A percentile compares a stretch with the other conserved stretches of the same genome.
These are phyloP conservation scores for Chaetomiaceae sp. DNA, from an alignment of 2,329 filamentous ascomycete species.

Conservation along the genomic window DNA sequence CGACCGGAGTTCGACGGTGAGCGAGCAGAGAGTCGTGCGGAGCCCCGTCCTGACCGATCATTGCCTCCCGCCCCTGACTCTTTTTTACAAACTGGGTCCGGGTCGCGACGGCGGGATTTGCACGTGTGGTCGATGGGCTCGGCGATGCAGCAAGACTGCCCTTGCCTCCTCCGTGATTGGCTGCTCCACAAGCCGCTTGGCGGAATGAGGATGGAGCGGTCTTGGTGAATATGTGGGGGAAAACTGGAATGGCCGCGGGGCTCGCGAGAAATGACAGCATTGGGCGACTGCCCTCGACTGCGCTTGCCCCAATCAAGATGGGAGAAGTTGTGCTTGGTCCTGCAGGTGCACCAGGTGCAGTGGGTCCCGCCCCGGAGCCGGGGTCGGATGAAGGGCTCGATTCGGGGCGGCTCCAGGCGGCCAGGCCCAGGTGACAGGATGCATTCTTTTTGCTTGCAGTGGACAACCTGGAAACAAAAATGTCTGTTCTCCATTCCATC, in stretches of 20 bases:
- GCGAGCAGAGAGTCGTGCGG: background rate
- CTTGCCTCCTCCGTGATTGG: constrained; percentile 12
- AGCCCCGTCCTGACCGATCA: constrained; percentile 6
- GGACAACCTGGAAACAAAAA: no score
- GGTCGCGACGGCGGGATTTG: constrained; percentile 4
- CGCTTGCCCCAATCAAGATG: background rate
- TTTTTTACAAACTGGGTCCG: background rate
- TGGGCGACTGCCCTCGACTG: background rate
- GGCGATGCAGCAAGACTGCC: constrained; percentile 2
- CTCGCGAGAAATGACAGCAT: constrained; percentile 8
- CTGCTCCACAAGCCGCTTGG: constrained; percentile 18
- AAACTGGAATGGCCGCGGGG: constrained; percentile 5
- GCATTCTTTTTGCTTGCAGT: constrained; percentile 6
- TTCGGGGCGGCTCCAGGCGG: constrained; percentile 13
- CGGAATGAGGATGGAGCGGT: background rate
- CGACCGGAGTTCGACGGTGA: constrained; percentile 5
- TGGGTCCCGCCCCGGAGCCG: constrained; percentile 11
- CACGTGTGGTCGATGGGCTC: constrained; percentile 17
- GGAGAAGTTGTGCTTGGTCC: background rate
- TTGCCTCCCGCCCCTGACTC: constrained; percentile 7
- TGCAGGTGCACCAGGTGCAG: background rate
- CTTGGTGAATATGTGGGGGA: no score
- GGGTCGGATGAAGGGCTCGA: constrained; percentile 26
- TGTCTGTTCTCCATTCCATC: no score
- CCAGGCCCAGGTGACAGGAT: constrained; percentile 14